A percentile compares a stretch with the other conserved stretches of the same genome.
Conservation (phyloP, 352 stramenopile species). For the Pythium biforme region DNA sequence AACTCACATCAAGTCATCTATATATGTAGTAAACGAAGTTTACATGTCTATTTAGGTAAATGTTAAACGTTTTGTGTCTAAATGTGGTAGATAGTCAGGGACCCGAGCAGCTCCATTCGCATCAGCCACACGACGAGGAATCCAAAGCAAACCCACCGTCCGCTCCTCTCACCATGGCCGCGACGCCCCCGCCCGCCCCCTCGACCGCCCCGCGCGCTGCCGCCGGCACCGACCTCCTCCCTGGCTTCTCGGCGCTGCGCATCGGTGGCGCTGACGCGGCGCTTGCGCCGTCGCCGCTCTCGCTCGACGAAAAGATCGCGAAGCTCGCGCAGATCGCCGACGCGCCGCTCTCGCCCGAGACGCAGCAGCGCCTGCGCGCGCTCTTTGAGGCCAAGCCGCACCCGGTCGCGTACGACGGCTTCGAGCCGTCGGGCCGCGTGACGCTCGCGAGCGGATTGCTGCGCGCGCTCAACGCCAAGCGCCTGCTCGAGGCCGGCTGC, state of each 20-base stretch:
- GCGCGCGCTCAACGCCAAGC: conserved; percentile 94
- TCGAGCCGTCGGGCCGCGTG: conserved; percentile 98
- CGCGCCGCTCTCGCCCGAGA: conserved; percentile 34
- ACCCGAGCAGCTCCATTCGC: conserved; percentile 17
- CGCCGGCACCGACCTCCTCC: conserved; percentile 31
- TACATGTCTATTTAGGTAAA: too few relatives aligned
- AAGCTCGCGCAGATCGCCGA: conserved; percentile 57
- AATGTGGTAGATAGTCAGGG: conserved; percentile 1
- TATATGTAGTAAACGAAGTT: not conserved
- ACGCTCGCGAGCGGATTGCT: conserved; percentile 96
- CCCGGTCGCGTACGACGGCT: conserved; percentile 96
- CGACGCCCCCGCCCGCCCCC: conserved; percentile 46
- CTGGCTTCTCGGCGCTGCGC: conserved; percentile 55
- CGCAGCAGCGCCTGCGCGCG: conserved; percentile 70
- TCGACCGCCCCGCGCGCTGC: conserved; percentile 18
- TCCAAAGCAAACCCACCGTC: too few relatives aligned
- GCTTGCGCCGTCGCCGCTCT: conserved; percentile 36
- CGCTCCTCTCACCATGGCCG: conserved; percentile 18
- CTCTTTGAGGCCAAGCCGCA: conserved; percentile 81
- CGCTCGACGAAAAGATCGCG: conserved; percentile 62
- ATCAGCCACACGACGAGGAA: conserved; percentile 5
- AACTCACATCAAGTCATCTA: not conserved
- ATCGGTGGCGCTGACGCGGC: conserved; percentile 29
- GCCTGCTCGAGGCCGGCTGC: conserved; percentile 88
- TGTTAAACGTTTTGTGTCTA: conserved; percentile 1